Percentiles rank a stretch among this genome's conserved stretches.
phyloP scores from a whole-genome alignment of 495 filamentous ascomycete genomes.

The Penicillium longicatenatum region DNA sequence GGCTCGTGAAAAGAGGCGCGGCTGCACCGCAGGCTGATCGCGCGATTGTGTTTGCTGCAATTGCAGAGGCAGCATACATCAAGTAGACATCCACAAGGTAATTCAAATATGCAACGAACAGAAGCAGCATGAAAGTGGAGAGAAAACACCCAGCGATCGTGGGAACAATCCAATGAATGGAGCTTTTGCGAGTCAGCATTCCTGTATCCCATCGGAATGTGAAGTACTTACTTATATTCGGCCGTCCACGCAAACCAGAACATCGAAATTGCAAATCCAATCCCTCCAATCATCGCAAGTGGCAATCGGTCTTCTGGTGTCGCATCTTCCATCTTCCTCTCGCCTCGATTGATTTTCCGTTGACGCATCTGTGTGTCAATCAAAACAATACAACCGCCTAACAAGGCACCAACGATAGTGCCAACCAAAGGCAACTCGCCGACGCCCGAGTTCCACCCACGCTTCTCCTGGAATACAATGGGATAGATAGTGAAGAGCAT shows the following conservation, averaged over 20 bases:
- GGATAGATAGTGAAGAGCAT: constrained; percentile 40
- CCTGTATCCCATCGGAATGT: neutral
- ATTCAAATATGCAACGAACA: constrained; percentile 37
- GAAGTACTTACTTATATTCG: constrained; percentile 43
- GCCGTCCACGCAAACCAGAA: constrained; percentile 62
- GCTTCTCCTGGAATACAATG: constrained; percentile 36
- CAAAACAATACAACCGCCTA: constrained; percentile 40
- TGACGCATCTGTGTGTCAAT: constrained; percentile 20
- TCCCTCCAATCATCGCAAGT: constrained; percentile 57
- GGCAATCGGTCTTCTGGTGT: constrained; percentile 51
- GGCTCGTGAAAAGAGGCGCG: constrained; percentile 33
- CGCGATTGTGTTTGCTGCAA: constrained; percentile 32
- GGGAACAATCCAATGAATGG: constrained; percentile 51
- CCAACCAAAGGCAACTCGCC: constrained; percentile 56
- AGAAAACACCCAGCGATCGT: constrained; percentile 43
- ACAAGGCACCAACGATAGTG: constrained; percentile 45
- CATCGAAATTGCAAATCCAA: constrained; percentile 55
- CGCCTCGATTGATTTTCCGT: constrained; percentile 41
- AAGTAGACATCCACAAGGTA: constrained; percentile 33
- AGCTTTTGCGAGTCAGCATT: constrained; percentile 15
- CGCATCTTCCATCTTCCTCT: constrained; percentile 35
- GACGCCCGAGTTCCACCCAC: constrained; percentile 53
- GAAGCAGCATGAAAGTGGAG: constrained; percentile 34
- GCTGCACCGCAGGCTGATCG: constrained; percentile 34
- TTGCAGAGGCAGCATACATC: constrained; percentile 33